Base-by-base conservation (phyloP, 345 rosid genomes). In the Aquilaria yunnanensis region DNA sequence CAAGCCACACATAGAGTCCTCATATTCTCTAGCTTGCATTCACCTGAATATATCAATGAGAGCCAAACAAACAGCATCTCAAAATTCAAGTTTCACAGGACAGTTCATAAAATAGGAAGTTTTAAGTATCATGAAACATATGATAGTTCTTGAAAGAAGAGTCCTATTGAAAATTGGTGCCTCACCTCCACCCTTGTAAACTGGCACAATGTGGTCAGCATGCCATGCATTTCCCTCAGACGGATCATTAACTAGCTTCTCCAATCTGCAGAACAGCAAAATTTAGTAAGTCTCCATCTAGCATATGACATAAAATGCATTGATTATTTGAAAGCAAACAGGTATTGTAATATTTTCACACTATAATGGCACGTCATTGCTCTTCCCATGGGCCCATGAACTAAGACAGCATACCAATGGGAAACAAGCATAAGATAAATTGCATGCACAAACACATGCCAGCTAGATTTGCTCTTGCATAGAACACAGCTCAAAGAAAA, bases 1-100 rank as follows among this genome's bases (percentile, higher is more conserved):
- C 98, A 93, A 51, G 94, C 88, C 66, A 87, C 94, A 66, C 97
- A 90, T 12, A 90, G 92, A 56, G 96, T 93, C 82, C 96, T 80
- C 97, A 92, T 81, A 73, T 93, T 93, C 78, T 89, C 96, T 67
- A 90, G 79, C 74, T 75, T 78, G 78, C 98, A 89, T 71, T 93
- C 98, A 45, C 96, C 97, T 93, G 61, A 48, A 59, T 50, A 57
- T 62, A 56, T 62, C 70, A 37, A 37, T 8, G 7, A 37, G 43
- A 8, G 43, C 43, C 72, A 61, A 52, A 59, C 45, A 7, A 12
- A 12, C 50, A 41, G 32, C 51, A 47, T 52, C n/a, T 61, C 13
- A 59, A 23, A 55, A 51, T 12, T 63, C 54, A 68, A 41, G 53
- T 12, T 66, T 37, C 43, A 48, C 48, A 53, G 41, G 23, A 16